Base-by-base conservation (phyloP, 208 protist genomes). In the Trypanosoma lewisi region DNA sequence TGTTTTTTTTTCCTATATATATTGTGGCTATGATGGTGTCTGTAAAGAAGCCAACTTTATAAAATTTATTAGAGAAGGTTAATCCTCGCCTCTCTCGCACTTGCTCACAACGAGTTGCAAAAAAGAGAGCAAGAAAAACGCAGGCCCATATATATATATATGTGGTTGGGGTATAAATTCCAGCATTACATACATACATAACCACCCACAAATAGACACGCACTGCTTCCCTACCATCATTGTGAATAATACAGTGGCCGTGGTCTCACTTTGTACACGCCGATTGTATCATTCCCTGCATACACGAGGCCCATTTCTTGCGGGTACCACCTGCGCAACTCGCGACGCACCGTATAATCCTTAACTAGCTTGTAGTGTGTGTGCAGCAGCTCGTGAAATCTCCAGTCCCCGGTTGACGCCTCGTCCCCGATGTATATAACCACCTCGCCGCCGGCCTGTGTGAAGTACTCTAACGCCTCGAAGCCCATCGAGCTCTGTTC, bases 401-500 rank as follows among this genome's bases (percentile, higher is more conserved):
- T 80, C 87, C 87, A 94, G 68, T 96, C 90, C 0, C 90, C 90
- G 1, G 87, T 93, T 14, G 87, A 89, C 47, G 84, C 77, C 30
- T 87, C 79, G 63, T 96, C 90, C 17, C 90, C 90, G 61, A 96
- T 81, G 73, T 93, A 96, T 48, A 96, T 96, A 45, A 96, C 62
- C 17, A 88, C 49, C 19, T 73, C 36, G 8, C 90, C 90, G 16
- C 85, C 85, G n/a, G 72, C 59, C 16, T 88, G 75, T 17, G 72
- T 89, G 42, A 84, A 96, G 75, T 93, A 91, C 72, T 91, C 77
- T 7, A 96, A 76, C 11, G 90, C 74, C 78, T 96, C 90, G 62
- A 90, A 93, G n/a, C 73, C 85, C 90, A 96, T 96, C 34, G 90
- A 94, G 60, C 82, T 91, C 68, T 94, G 85, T 63, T 96, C 90